A percentile compares a stretch with the other conserved stretches of the same genome.
Evolutionary conservation across 1,139 yeast genomes (phyloP).

Genomic region (Hyphopichia khmerensis): DNA sequence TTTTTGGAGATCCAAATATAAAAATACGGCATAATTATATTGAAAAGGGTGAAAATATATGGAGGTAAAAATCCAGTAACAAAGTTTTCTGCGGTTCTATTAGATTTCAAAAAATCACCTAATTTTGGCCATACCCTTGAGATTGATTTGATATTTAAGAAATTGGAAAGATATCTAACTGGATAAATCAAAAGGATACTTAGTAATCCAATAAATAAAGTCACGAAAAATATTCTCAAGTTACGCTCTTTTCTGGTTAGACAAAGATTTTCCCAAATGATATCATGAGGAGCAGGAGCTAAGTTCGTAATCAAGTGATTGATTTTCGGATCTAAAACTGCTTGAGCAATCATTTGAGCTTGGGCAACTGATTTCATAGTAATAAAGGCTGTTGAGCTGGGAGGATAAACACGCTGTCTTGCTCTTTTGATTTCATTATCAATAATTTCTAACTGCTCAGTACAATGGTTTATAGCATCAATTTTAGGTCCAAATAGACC

Average conservation of each 20-base stretch:
- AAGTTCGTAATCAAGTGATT: slow-evolving; percentile 67
- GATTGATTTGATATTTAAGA: slow-evolving; percentile 68
- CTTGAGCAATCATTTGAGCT: slow-evolving; percentile 90
- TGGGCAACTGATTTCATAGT: slow-evolving; percentile 84
- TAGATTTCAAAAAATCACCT: slow-evolving; percentile 59
- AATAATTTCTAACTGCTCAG: slow-evolving; percentile 52
- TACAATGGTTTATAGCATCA: slow-evolving; percentile 65
- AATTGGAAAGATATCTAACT: slow-evolving; percentile 68
- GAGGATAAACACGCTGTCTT: slow-evolving; percentile 61
- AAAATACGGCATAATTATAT: slow-evolving; percentile 70
- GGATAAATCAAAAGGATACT: slow-evolving; percentile 73
- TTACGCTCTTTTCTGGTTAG: slow-evolving; percentile 58
- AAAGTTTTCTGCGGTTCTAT: slow-evolving; percentile 58
- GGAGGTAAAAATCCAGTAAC: slow-evolving; percentile 82
- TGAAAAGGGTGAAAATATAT: slow-evolving; percentile 70
- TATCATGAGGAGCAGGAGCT: slow-evolving; percentile 89
- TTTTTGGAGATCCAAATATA: slow-evolving; percentile 65
- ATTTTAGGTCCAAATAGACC: slow-evolving; percentile 57
- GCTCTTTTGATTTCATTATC: slow-evolving; percentile 60
- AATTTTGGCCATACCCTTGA: slow-evolving; percentile 70
- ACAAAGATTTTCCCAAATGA: slow-evolving; percentile 75
- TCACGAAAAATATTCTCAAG: slow-evolving; percentile 59
- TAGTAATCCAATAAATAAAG: slow-evolving; percentile 59
- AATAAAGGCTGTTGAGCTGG: slow-evolving; percentile 66
- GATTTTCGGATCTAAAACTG: slow-evolving; percentile 78